Percentiles rank a stretch among this genome's conserved stretches.
phyloP scores from a whole-genome alignment of 2,329 filamentous ascomycete species.

The Clonostachys byssicola region DNA sequence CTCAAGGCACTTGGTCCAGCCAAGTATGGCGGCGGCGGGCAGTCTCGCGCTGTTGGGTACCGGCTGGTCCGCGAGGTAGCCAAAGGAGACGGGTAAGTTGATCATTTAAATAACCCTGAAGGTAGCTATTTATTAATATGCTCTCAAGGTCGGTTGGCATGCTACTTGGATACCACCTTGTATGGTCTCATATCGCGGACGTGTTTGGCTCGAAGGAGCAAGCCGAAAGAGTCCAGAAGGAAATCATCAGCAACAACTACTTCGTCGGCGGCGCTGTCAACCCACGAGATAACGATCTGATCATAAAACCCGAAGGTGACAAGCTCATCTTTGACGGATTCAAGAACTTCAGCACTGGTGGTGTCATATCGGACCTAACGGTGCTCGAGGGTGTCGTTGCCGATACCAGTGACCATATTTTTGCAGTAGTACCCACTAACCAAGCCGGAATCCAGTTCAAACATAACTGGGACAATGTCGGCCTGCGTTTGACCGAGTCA shows the following conservation, averaged over 20 bases:
- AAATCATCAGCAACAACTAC: conserved; percentile 60
- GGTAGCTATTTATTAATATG: neutral
- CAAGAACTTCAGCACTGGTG: conserved; percentile 66
- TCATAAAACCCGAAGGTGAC: conserved; percentile 48
- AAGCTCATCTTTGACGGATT: conserved; percentile 54
- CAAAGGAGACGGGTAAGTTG: conserved; percentile 52
- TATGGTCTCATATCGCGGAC: conserved; percentile 59
- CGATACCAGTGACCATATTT: conserved; percentile 56
- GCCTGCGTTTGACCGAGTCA: conserved; percentile 59
- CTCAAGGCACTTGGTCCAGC: conserved; percentile 29
- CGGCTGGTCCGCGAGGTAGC: conserved; percentile 58
- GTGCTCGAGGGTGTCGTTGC: conserved; percentile 61
- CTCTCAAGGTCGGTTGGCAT: conserved; percentile 50
- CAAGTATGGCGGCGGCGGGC: conserved; percentile 36
- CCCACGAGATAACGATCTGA: conserved; percentile 57
- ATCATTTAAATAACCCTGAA: neutral
- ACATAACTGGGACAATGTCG: conserved; percentile 64
- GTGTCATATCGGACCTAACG: conserved; percentile 61
- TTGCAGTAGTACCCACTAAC: conserved; percentile 53
- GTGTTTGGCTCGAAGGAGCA: conserved; percentile 58
- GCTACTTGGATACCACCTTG: conserved; percentile 60
- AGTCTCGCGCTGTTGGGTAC: conserved; percentile 46
- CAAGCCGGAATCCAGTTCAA: conserved; percentile 54
- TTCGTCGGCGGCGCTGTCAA: conserved; percentile 65
- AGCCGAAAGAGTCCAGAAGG: conserved; percentile 48